phyloP scores from a whole-genome alignment of 352 stramenopile species.

The Globisporangium heterothallicum region DNA sequence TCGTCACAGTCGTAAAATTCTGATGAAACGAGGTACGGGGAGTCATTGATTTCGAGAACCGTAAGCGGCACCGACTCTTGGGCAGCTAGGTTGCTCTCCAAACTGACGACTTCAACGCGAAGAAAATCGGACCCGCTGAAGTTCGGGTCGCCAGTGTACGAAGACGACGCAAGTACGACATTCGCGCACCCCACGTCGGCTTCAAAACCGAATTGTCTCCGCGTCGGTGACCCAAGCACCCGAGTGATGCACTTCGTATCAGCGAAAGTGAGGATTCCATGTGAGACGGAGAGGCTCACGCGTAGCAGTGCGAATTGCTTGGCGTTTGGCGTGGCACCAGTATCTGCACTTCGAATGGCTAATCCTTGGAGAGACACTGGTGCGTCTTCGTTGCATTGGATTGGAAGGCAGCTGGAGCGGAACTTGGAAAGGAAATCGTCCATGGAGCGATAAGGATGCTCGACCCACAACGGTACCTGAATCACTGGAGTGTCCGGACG shows the following conservation, averaged over 20 bases:
- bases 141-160: conserved; percentile 37
- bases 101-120: conserved; percentile 22
- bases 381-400: conserved; percentile 42
- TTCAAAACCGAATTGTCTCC: conserved; percentile 18
- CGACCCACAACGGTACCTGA: conserved; percentile 20
- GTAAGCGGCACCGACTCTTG: conserved; percentile 35
- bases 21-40: conserved; percentile 33
- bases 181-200: conserved; percentile 33
- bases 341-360: conserved; percentile 31
- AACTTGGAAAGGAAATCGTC: conserved; percentile 38
- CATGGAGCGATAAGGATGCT: conserved; percentile 23
- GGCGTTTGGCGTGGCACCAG: not conserved
- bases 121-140: conserved; percentile 43
- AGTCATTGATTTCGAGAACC: conserved; percentile 57
- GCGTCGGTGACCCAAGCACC: conserved; percentile 5
- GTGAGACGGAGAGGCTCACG: conserved; percentile 24
- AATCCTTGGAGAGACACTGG: conserved; percentile 26
- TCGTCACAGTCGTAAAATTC: conserved; percentile 50
- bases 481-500: conserved; percentile 40
- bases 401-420: conserved; percentile 32
- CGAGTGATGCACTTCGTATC: conserved; percentile 23
- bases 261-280: conserved; percentile 23
- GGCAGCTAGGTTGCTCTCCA: conserved; percentile 16
- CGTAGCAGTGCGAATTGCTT: conserved; percentile 15
- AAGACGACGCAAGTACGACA: conserved; percentile 23